phyloP scores from a whole-genome alignment of 768 basidiomycete species.

The Lentinula guzmanii region DNA sequence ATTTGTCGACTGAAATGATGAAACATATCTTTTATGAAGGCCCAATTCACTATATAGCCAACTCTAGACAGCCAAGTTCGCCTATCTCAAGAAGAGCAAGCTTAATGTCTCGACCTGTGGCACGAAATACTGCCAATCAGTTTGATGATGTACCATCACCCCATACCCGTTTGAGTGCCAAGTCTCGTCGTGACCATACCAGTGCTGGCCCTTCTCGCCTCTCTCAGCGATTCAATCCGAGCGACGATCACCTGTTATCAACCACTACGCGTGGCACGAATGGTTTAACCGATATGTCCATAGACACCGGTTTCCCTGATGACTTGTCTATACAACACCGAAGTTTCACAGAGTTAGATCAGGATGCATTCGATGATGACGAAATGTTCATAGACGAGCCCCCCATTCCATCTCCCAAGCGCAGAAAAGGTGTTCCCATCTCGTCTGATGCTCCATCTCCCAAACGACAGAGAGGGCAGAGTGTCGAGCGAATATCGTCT shows the following conservation, averaged over 20 bases:
- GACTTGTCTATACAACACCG: conserved; percentile 23
- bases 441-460: conserved; percentile 16
- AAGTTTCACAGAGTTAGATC: conserved; percentile 45
- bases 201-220: conserved; percentile 28
- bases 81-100: conserved; percentile 32
- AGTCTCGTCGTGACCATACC: conserved; percentile 36
- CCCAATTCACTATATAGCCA: conserved; percentile 36
- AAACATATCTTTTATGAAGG: conserved; percentile 24
- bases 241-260: conserved; percentile 16
- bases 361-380: conserved; percentile 40
- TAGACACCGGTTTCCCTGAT: conserved; percentile 13
- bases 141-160: conserved; percentile 65
- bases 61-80: conserved; percentile 32
- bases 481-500: conserved; percentile 13
- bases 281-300: conserved; percentile 20
- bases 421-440: conserved; percentile 38
- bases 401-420: conserved; percentile 23
- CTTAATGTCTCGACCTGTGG: conserved; percentile 39
- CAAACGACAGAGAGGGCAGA: conserved; percentile 41
- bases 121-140: conserved; percentile 48
- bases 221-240: conserved; percentile 19
- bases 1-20: conserved; percentile 4
- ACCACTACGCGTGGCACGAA: conserved; percentile 13
- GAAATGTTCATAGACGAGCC: conserved; percentile 10
- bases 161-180: conserved; percentile 21